Percentiles rank a stretch among this genome's conserved stretches.
Conservation (phyloP, 2,329 filamentous ascomycete genomes). For the Annulohypoxylon truncatum region DNA sequence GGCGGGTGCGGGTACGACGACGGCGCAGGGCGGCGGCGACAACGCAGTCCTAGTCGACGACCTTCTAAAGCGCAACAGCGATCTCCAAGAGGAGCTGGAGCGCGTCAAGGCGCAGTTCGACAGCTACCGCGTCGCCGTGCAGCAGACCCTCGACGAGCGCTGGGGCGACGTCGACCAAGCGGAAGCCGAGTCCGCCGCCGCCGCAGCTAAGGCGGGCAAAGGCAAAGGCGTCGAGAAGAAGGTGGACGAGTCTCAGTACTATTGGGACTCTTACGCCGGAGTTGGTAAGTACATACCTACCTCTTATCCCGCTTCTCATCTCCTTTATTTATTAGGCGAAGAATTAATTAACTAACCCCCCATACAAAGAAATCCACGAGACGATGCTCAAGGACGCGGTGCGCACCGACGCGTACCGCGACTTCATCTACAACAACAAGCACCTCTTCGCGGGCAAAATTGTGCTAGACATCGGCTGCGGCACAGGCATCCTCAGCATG, state of each 20-base stretch:
- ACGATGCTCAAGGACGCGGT: constrained; percentile 93
- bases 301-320: background rate
- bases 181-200: constrained; percentile 45
- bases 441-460: constrained; percentile 86
- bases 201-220: constrained; percentile 42
- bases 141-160: constrained; percentile 74
- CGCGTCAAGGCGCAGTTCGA: constrained; percentile 70
- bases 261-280: constrained; percentile 72
- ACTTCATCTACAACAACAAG: constrained; percentile 95
- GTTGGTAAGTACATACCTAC: constrained; percentile 61
- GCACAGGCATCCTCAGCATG: constrained; percentile 89
- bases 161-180: constrained; percentile 67
- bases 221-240: constrained; percentile 49
- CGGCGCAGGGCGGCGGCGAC: constrained; percentile 41
- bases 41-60: constrained; percentile 52
- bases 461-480: constrained; percentile 91
- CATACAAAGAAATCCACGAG: constrained; percentile 86
- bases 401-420: constrained; percentile 90
- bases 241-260: constrained; percentile 58
- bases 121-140: constrained; percentile 73
- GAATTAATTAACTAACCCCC: background rate
- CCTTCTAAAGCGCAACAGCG: constrained; percentile 61
- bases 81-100: constrained; percentile 71
- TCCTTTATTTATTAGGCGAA: background rate
- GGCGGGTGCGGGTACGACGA: constrained; percentile 37